A percentile compares a stretch with the other conserved stretches of the same genome.
phyloP scores from a whole-genome alignment of 2,329 filamentous ascomycete species.

The Colletotrichum tanaceti region DNA sequence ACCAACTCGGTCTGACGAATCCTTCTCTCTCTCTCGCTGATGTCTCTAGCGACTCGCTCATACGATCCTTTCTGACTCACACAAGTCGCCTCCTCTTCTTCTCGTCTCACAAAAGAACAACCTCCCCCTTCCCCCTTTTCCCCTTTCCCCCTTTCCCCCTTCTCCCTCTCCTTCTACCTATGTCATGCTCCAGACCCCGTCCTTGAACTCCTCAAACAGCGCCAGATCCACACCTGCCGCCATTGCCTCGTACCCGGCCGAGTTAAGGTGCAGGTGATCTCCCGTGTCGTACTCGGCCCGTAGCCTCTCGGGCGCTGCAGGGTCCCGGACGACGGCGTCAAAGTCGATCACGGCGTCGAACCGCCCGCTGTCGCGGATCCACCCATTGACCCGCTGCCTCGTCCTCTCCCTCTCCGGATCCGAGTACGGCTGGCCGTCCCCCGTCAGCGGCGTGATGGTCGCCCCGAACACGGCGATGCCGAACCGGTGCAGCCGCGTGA shows the following conservation, averaged over 20 bases:
- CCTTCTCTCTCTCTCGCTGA: conserved; percentile 6
- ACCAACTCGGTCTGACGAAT: background rate
- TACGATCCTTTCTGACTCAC: background rate
- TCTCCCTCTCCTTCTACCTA: background rate
- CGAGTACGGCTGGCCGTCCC: conserved; percentile 63
- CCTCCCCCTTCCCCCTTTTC: too few relatives aligned
- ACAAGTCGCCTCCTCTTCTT: background rate
- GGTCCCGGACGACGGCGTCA: conserved; percentile 65
- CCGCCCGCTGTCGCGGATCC: conserved; percentile 63
- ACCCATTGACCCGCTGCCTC: conserved; percentile 66
- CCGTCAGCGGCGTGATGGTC: conserved; percentile 60
- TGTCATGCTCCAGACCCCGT: conserved; percentile 25
- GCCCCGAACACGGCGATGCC: conserved; percentile 68
- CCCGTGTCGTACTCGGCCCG: conserved; percentile 62
- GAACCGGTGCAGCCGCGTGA: conserved; percentile 61
- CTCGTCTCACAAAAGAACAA: background rate
- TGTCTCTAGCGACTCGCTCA: background rate
- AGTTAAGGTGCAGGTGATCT: conserved; percentile 70
- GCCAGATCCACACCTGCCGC: conserved; percentile 65
- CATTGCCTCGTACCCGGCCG: conserved; percentile 65
- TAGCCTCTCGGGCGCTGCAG: conserved; percentile 56
- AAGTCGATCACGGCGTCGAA: conserved; percentile 74
- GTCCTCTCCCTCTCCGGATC: conserved; percentile 64
- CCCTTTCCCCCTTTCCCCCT: too few relatives aligned
- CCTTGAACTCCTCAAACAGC: conserved; percentile 56